Conservation (phyloP, 441 rosid species). For the Manihot esculenta region DNA sequence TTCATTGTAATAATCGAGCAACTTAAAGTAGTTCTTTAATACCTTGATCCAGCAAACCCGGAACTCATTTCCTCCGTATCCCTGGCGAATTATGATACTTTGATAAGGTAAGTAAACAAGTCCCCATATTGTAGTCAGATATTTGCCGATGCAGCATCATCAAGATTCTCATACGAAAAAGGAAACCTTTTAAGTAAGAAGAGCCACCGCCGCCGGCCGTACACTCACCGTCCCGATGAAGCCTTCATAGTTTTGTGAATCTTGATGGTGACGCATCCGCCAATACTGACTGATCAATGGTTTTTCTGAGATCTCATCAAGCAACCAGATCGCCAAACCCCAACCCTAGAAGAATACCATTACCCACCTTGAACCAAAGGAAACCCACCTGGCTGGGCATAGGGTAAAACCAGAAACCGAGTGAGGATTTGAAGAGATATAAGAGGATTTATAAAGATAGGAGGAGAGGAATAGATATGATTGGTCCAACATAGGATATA, state of each 20-base stretch:
- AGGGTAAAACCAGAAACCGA: no score
- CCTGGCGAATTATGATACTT: no score
- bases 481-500: not conserved
- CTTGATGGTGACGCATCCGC: conserved; percentile 48
- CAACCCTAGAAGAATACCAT: no score
- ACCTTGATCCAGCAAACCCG: not conserved
- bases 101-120: no score
- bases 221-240: no score
- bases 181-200: not conserved
- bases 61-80: no score
- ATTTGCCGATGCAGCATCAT: conserved; percentile 60
- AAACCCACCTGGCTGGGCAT: no score
- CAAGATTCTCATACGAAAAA: conserved; percentile 47
- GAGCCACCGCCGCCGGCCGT: no score
- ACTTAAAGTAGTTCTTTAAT: not conserved
- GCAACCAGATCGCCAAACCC: not conserved
- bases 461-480: conserved; percentile 2
- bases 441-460: conserved; percentile 1
- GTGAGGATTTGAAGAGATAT: not conserved
- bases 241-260: conserved; percentile 33
- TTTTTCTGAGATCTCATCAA: conserved; percentile 13
- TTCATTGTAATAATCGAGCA: not conserved
- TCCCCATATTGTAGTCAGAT: conserved; percentile 30
- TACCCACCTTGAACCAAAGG: no score
- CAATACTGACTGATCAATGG: conserved; percentile 28